Base-by-base conservation (phyloP, 2,329 filamentous ascomycete genomes). In the Colletotrichum brevisporum region DNA sequence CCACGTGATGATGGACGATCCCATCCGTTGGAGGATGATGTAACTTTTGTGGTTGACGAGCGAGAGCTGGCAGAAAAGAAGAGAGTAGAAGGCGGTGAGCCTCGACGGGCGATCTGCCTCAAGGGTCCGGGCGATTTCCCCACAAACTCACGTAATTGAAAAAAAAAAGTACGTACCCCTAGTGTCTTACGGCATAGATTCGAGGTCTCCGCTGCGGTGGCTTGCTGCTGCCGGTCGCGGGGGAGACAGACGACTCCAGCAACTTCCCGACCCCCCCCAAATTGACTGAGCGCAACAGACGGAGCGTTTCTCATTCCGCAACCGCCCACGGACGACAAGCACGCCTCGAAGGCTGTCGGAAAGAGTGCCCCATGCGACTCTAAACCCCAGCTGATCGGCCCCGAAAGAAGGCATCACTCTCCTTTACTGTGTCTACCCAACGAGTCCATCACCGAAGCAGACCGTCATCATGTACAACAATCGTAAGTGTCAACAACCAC, bases 401-500 rank as follows among this genome's bases (percentile, higher is more conserved):
- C 41, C 9, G 15, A 27, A 6, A 21, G 53, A 55, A 54, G 54
- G 54, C 54, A n/a, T 31, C 50, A 39, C 10, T n/a, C 31, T 43
- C 5, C 31, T 48, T 43, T 39, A 39, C 39, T 26, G 56, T 26
- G 36, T 48, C 26, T 21, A 16, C 56, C 13, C 45, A 27, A 41
- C 39, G 36, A 16, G 6, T 50, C 48, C 31, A n/a, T 10, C 54
- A 48, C 12, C 24, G 26, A 47, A 63, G 39, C 39, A 58, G 41
- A 21, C 26, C 54, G 71, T 26, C 55, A 71, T 36, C 57, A 76
- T 76, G 75, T 73, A 75, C 53, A 75, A 64, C 55, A 74, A 78
- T 67, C 79, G 81, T 82, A 74, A 70, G 79, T 62, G 8, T 0
- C 10, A 24, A 24, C 8, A 16, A 10, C 45, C 6, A 41, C 51